phyloP scores from a whole-genome alignment of 371 early-diverging fungal species.

The Circinella umbellata region DNA sequence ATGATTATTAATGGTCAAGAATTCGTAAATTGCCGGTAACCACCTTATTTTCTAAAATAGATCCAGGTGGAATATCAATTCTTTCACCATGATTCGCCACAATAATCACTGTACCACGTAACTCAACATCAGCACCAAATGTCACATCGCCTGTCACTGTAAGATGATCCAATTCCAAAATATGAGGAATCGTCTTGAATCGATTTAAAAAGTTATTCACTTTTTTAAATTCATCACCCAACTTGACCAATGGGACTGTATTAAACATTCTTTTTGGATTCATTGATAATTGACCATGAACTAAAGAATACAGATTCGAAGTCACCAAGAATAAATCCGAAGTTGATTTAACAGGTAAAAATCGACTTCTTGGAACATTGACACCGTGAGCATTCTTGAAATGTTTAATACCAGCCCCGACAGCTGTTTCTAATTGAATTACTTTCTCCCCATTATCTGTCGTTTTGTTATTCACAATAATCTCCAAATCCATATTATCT shows the following conservation, averaged over 20 bases:
- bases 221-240: constrained; percentile 99
- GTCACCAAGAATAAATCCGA: constrained; percentile 98
- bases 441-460: constrained; percentile 89
- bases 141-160: constrained; percentile 99
- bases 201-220: constrained; percentile 73
- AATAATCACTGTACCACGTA: constrained; percentile 99
- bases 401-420: constrained; percentile 99
- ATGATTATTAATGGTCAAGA: constrained; percentile 64
- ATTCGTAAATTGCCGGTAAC: constrained; percentile 97
- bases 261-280: constrained; percentile 93
- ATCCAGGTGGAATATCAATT: constrained; percentile 98
- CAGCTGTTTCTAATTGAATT: constrained; percentile 99
- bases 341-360: constrained; percentile 99
- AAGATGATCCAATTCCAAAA: constrained; percentile 97
- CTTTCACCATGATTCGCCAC: constrained; percentile 96
- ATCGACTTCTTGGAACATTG: constrained; percentile 97
- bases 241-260: constrained; percentile 93
- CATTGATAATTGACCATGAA: constrained; percentile 92
- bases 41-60: constrained; percentile 97
- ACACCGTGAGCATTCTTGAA: constrained; percentile 97
- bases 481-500: constrained; percentile 88
- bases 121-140: constrained; percentile 93
- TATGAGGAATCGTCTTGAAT: constrained; percentile 95
- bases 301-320: constrained; percentile 91
- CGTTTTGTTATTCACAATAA: constrained; percentile 98